These are phyloP conservation scores for Pseudopyrenochaeta lycopersici DNA, from an alignment of 2,329 filamentous ascomycete genomes.

Conservation along the genomic window DNA sequence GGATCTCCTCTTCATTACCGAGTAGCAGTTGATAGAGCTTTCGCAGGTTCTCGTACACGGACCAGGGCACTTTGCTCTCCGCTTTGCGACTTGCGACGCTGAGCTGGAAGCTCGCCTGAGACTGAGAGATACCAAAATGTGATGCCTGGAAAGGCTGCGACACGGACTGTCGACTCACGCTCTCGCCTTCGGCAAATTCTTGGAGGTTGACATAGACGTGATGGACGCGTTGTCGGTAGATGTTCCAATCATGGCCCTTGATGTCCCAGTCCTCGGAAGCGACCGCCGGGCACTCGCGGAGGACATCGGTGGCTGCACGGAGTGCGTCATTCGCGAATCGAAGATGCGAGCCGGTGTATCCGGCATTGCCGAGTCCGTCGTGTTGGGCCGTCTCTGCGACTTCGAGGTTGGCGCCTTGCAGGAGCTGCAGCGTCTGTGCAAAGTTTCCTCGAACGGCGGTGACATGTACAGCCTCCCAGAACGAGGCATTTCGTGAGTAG, in stretches of 20 bases:
- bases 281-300: conserved; percentile 77
- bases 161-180: conserved; percentile 57
- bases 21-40: conserved; percentile 83
- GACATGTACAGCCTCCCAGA: conserved; percentile 82
- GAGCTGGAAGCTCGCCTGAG: conserved; percentile 67
- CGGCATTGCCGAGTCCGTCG: conserved; percentile 69
- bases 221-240: conserved; percentile 80
- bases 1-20: conserved; percentile 77
- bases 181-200: conserved; percentile 79
- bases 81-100: conserved; percentile 75
- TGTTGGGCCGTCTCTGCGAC: conserved; percentile 72
- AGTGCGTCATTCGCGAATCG: conserved; percentile 78
- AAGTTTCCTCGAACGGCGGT: conserved; percentile 80
- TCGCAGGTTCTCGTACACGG: conserved; percentile 85
- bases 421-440: conserved; percentile 69
- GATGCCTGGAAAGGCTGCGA: conserved; percentile 55
- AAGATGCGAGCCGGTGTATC: conserved; percentile 80
- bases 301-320: conserved; percentile 71
- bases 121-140: conserved; percentile 52
- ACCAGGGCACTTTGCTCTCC: conserved; percentile 87
- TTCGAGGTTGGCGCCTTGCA: conserved; percentile 81
- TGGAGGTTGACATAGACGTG: conserved; percentile 75
- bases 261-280: conserved; percentile 80
- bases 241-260: conserved; percentile 79
- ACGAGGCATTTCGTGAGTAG: conserved; percentile 78